phyloP scores from a whole-genome alignment of 495 filamentous ascomycete species.

The Aspergillus biplanus region DNA sequence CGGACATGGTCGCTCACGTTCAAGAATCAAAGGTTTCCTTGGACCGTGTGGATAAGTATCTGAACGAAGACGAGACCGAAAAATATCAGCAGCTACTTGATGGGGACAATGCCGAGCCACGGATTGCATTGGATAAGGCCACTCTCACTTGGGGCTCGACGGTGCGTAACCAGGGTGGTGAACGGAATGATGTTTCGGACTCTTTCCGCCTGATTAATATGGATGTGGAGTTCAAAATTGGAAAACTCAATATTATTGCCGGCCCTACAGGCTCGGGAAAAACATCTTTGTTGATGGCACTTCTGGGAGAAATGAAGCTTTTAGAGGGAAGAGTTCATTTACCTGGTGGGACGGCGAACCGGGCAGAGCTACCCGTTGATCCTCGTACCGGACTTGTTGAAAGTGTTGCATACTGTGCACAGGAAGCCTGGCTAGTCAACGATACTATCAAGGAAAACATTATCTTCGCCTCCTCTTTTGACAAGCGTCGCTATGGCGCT shows the following conservation, averaged over 20 bases:
- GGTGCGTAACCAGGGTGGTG: conserved; percentile 26
- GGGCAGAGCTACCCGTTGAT: conserved; percentile 80
- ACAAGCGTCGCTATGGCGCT: conserved; percentile 82
- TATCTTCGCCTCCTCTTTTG: conserved; percentile 80
- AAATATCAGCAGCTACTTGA: conserved; percentile 87
- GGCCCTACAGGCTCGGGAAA: conserved; percentile 95
- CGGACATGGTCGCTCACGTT: conserved; percentile 98
- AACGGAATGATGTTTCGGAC: conserved; percentile 32
- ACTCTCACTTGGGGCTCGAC: conserved; percentile 85
- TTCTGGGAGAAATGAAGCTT: conserved; percentile 95
- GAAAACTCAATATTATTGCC: conserved; percentile 85
- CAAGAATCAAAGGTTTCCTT: conserved; percentile 97
- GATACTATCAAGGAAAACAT: conserved; percentile 97
- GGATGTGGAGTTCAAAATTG: conserved; percentile 74
- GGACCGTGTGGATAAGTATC: conserved; percentile 93
- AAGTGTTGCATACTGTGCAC: conserved; percentile 94
- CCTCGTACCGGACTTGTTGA: conserved; percentile 86
- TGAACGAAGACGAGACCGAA: conserved; percentile 93
- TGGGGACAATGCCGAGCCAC: conserved; percentile 60
- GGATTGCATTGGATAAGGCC: conserved; percentile 83
- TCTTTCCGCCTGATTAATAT: conserved; percentile 85
- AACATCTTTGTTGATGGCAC: conserved; percentile 91
- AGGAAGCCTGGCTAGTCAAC: conserved; percentile 97
- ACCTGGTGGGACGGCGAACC: conserved; percentile 74
- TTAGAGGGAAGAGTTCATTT: conserved; percentile 80